Evolutionary conservation across 2,329 filamentous ascomycete genomes (phyloP), one percentile per base, ranked within the genome.

Genomic region (Aschersonia sp.): DNA sequence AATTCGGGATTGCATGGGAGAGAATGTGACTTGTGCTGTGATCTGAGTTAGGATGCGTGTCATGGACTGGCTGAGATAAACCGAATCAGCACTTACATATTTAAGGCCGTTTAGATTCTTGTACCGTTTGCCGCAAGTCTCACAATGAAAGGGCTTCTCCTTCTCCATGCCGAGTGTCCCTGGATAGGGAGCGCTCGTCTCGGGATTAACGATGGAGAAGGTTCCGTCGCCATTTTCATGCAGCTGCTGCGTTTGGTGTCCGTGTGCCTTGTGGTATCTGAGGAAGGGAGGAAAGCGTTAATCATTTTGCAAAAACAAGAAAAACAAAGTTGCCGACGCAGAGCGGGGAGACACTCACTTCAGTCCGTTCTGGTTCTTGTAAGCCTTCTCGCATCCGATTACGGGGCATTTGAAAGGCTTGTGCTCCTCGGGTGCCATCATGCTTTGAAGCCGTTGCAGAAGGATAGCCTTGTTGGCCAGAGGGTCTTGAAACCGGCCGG

Each of bases 81-180:
- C 6, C 11, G 5, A n/a, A 30, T n/a, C 5, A 30, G 37, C 40
- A 68, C 78, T 66, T 67, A 83, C 79, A 62, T 98, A 98, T 79
- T 98, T 98, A 52, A 98, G 77, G 6, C 92, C 92, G 66, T 98
- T 98, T 51, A 98, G 67, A 61, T 98, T 98, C 80, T 98, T 98
- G 70, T 98, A 98, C 46, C 92, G 84, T 72, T 98, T 98, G 58
- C 90, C 89, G 62, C 92, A 98, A 9, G 88, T 84, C 54, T 97
- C 89, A 65, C 92, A 98, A 60, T 89, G 89, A 64, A 97, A 97
- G 3, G 92, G 92, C 71, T 98, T 98, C 70, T 97, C 90, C 65
- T 97, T 98, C 68, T 98, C 92, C 92, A 98, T 98, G n/a, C 92
- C 92, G 37, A 95, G 72, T 1, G 92, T 97, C 32, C 92, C 92